Base-by-base conservation (phyloP, 495 filamentous ascomycete genomes). In the Parachaetomium inaequale region DNA sequence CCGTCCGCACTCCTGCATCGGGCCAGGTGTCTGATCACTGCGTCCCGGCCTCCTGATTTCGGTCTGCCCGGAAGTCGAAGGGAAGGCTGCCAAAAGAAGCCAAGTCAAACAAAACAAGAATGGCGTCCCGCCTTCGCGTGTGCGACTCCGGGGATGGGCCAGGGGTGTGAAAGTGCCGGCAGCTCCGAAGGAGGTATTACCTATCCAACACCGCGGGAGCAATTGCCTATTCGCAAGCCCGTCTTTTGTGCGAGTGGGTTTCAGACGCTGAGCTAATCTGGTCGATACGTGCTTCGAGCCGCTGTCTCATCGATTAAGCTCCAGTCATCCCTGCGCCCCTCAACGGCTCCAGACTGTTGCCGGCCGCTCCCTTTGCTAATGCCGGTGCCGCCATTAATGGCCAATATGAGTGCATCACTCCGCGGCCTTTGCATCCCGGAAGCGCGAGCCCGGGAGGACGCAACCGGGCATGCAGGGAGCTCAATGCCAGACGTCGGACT, bases 231-330 rank as follows among this genome's bases (percentile, higher is more conserved):
- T n/a, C n/a, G 23, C 11, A 11, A 26, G 25, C 7, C 14, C 31
- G n/a, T 54, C 51, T 12, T 34, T 36, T 19, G 29, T n/a, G 19
- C 36, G 52, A 17, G 14, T 4, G 2, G 36, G 56, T 59, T 50
- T 59, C 56, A 59, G 56, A 59, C 40, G 56, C 43, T 40, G 56
- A 47, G 2, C 29, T 26, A 40, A 42, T 40, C 45, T 28, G 46
- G 34, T 21, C 23, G 29, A 50, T 6, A 32, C 17, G 19, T 11
- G 29, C 14, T 36, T 11, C 3, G 42, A 40, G 46, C 57, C 46
- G 57, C 19, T 40, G 57, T 51, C 57, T 59, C 34, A 42, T 23
- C n/a, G n/a, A 28, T 59, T 5, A 40, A 40, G 11, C 36, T 42
- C 23, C 38, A 38, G 38, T 31, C 32, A 12, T 26, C 52, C 11